phyloP scores from a whole-genome alignment of 352 stramenopile species.

The Phytophthora hybrid region DNA sequence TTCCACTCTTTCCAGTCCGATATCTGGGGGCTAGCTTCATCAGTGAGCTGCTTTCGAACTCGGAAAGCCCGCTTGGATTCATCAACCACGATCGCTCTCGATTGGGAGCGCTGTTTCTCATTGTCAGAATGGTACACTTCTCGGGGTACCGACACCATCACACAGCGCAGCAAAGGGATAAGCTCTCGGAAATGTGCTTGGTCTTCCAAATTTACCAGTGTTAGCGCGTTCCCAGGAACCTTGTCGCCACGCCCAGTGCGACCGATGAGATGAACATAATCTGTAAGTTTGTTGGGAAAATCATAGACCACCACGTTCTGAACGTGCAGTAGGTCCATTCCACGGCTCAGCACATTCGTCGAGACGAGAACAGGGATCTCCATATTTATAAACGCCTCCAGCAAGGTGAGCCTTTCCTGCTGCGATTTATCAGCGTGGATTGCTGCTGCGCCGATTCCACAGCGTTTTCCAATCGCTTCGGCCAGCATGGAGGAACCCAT shows the following conservation, averaged over 20 bases:
- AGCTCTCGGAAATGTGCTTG: conserved; percentile 53
- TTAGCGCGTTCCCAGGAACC: conserved; percentile 37
- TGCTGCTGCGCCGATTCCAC: conserved; percentile 41
- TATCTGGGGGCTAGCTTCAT: conserved; percentile 20
- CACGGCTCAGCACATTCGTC: conserved; percentile 77
- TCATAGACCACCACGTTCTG: conserved; percentile 82
- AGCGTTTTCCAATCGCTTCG: conserved; percentile 55
- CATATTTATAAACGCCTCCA: conserved; percentile 72
- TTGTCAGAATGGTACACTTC: conserved; percentile 54
- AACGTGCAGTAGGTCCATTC: conserved; percentile 73
- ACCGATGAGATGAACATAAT: conserved; percentile 78
- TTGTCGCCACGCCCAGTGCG: conserved; percentile 48
- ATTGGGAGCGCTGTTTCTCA: conserved; percentile 18
- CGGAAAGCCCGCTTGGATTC: conserved; percentile 62
- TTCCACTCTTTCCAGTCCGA: conserved; percentile 52
- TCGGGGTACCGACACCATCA: conserved; percentile 40
- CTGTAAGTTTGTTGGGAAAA: conserved; percentile 57
- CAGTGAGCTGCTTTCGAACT: conserved; percentile 35
- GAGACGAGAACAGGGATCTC: conserved; percentile 62
- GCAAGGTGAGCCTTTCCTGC: conserved; percentile 51
- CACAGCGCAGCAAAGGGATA: conserved; percentile 40
- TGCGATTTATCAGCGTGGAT: conserved; percentile 78
- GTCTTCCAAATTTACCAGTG: conserved; percentile 60
- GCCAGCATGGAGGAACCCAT: conserved; percentile 69
- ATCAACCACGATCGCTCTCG: conserved; percentile 36